Percentiles rank a stretch among this genome's conserved stretches.
Conservation (phyloP, 345 rosid species). For the Eutrema yunnanense region DNA sequence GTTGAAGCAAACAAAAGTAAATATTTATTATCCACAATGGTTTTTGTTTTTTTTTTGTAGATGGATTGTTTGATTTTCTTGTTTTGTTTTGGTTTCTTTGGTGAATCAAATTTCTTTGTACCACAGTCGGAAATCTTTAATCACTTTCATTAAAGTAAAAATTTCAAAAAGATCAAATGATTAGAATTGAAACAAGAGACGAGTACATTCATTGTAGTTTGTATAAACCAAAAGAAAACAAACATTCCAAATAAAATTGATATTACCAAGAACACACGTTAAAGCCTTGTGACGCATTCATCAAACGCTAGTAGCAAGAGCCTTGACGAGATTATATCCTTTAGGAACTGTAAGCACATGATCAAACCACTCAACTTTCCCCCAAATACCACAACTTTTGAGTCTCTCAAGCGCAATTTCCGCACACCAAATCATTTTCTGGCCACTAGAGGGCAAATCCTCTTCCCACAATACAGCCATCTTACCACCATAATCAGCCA, state of each 20-base stretch:
- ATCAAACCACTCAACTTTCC: background rate
- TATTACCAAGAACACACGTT: too few relatives aligned
- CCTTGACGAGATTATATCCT: too few relatives aligned
- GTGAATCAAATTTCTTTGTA: background rate
- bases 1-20: slow-evolving; percentile 7
- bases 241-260: background rate
- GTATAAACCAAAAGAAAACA: background rate
- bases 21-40: background rate
- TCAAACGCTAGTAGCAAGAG: too few relatives aligned
- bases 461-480: background rate
- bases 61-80: too few relatives aligned
- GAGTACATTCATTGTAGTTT: background rate
- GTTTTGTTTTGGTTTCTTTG: slow-evolving; percentile 7
- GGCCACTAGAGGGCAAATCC: background rate
- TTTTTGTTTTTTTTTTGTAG: background rate
- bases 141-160: too few relatives aligned
- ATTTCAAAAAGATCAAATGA: too few relatives aligned
- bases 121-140: too few relatives aligned
- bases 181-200: background rate
- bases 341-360: background rate
- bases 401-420: background rate
- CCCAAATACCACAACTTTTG: background rate
- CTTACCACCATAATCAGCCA: background rate
- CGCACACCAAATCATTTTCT: background rate
- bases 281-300: too few relatives aligned